Conservation (phyloP, 352 stramenopile genomes). For the Pythium angustatum region DNA sequence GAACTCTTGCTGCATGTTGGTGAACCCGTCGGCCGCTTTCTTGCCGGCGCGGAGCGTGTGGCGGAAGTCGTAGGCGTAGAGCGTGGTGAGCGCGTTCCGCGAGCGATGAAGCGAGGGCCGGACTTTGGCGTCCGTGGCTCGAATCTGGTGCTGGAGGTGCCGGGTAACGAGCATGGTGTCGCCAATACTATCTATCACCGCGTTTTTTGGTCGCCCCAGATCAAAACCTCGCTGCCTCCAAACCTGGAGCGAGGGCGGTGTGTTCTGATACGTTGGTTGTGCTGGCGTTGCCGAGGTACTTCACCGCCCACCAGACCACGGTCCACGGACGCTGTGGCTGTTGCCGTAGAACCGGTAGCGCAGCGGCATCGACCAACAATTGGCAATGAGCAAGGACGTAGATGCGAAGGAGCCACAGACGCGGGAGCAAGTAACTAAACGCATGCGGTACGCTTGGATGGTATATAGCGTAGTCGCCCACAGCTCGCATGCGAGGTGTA, state of each 20-base stretch:
- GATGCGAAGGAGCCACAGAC: constrained; percentile 2
- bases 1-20: constrained; percentile 8
- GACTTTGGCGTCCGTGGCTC: not conserved
- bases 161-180: constrained; percentile 4
- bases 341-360: constrained; percentile 1
- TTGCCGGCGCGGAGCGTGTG: constrained; percentile 10
- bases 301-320: constrained; percentile 5
- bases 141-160: not conserved
- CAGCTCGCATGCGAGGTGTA: not conserved
- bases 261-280: constrained; percentile 14
- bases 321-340: not conserved
- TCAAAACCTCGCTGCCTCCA: not conserved
- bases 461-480: not conserved
- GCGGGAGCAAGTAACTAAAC: not conserved
- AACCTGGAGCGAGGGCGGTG: not conserved
- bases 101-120: not conserved
- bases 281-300: not conserved
- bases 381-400: constrained; percentile 8
- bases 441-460: no score
- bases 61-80: constrained; percentile 7
- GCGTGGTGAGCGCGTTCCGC: not conserved
- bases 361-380: constrained; percentile 5
- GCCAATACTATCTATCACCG: not conserved
- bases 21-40: constrained; percentile 6
- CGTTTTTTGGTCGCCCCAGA: not conserved